Base-by-base conservation (phyloP, 805 yeast genomes). In the Yueomyces sinensis region DNA sequence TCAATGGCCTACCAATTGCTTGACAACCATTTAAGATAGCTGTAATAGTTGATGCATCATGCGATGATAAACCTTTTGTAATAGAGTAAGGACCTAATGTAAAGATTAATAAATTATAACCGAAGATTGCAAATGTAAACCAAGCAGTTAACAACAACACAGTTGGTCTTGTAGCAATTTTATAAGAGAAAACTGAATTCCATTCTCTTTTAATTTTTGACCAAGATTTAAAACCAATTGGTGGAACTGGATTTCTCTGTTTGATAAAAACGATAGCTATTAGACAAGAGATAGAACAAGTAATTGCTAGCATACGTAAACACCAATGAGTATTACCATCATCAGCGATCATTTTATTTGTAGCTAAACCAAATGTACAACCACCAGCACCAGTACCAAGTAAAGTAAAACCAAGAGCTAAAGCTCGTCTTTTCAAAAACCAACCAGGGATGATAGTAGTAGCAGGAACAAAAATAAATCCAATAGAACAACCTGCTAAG, bases 371-470 rank as follows among this genome's bases (percentile, higher is more conserved):
- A 36, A 59, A 63, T 0, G 58, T 46, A 7, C 68, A 60, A 38
- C 76, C 77, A 23, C 76, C 73, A 1, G 69, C 43, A 28, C 76
- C 77, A 4, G 73, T 62, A 9, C 77, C 78, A 17, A 65, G 45
- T 18, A 66, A 56, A 2, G 69, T 61, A 18, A 69, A 48, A 4
- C 76, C 76, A 46, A 64, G 59, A 2, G 75, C 72, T 11, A 67
- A 51, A 3, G 76, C 76, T 43, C 87, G 62, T 38, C 59, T 74
- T 42, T 70, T 75, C 30, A 70, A 54, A 50, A 81, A 81, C 79
- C 82, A 80, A 36, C 74, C 82, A 0, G 86, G 84, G 18, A 80
- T 46, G 13, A 78, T 54, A 2, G 74, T 64, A 16, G 74, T 57
- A 4, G 72, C 74, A 1, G 89, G 79, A 3, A 74, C 63, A 34